Evolutionary conservation across 1,284 basidiomycete species (phyloP).

Genomic region (Gomphus bonarii): DNA sequence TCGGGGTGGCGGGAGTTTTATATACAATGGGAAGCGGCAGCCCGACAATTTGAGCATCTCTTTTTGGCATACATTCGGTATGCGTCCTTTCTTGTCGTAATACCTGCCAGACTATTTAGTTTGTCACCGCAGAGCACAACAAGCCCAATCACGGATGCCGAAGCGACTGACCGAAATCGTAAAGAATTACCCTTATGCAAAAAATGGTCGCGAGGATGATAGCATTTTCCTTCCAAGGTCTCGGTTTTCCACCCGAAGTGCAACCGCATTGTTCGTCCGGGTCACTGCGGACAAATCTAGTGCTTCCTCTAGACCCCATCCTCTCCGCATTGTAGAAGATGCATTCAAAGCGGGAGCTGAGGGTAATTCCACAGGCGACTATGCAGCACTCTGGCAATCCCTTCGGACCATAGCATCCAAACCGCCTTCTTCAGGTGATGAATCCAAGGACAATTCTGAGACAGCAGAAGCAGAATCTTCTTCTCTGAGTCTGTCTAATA

Average conservation of each 20-base stretch:
- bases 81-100: constrained; percentile 14
- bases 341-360: constrained; percentile 40
- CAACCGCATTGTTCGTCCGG: constrained; percentile 54
- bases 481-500: constrained; percentile 19
- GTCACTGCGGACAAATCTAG: constrained; percentile 37
- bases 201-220: constrained; percentile 28
- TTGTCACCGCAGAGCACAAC: constrained; percentile 41
- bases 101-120: constrained; percentile 7
- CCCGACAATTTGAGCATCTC: constrained; percentile 60
- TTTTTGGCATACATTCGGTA: constrained; percentile 62
- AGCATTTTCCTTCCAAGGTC: constrained; percentile 34
- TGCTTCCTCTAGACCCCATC: constrained; percentile 36
- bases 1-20: constrained; percentile 60
- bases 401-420: constrained; percentile 33
- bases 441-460: constrained; percentile 11
- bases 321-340: constrained; percentile 46
- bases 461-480: neutral
- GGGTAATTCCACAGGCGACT: constrained; percentile 25
- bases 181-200: constrained; percentile 51
- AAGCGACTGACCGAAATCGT: constrained; percentile 60
- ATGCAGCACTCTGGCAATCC: constrained; percentile 40
- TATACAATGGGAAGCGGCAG: constrained; percentile 57
- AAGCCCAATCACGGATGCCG: constrained; percentile 44
- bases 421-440: constrained; percentile 17
- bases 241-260: constrained; percentile 51